phyloP scores from a whole-genome alignment of 306 rosid genomes.

The Senna tora region DNA sequence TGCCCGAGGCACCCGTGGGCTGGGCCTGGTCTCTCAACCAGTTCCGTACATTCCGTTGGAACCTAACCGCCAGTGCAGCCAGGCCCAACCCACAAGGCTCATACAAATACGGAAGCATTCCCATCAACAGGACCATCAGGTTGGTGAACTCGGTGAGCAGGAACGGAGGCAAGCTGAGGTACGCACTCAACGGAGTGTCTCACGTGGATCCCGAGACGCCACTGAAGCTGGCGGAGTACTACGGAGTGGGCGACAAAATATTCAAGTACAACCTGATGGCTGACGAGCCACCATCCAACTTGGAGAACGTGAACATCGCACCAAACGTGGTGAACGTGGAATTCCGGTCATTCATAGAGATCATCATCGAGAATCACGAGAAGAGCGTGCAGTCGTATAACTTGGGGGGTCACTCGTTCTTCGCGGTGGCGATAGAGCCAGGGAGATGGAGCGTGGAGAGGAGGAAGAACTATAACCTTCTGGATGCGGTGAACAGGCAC shows the following conservation, averaged over 20 bases:
- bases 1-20: constrained; percentile 66
- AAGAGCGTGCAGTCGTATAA: constrained; percentile 74
- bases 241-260: constrained; percentile 38
- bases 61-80: constrained; percentile 89
- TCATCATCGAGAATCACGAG: constrained; percentile 83
- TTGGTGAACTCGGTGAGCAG: constrained; percentile 52
- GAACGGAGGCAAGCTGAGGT: constrained; percentile 64
- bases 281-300: constrained; percentile 29
- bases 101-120: constrained; percentile 72
- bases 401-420: constrained; percentile 68
- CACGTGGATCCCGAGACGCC: constrained; percentile 66
- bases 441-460: neutral
- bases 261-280: constrained; percentile 54
- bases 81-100: constrained; percentile 97
- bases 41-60: constrained; percentile 82
- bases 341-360: constrained; percentile 59
- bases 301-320: neutral
- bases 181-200: constrained; percentile 71
- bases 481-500: constrained; percentile 3
- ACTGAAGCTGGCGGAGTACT: constrained; percentile 82
- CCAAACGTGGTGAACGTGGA: constrained; percentile 54
- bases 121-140: constrained; percentile 73
- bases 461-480: constrained; percentile 18
- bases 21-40: constrained; percentile 97
- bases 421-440: constrained; percentile 52